Evolutionary conservation across 345 rosid genomes (phyloP), one percentile per base, ranked within the genome.

Genomic region (Populus tremula): DNA sequence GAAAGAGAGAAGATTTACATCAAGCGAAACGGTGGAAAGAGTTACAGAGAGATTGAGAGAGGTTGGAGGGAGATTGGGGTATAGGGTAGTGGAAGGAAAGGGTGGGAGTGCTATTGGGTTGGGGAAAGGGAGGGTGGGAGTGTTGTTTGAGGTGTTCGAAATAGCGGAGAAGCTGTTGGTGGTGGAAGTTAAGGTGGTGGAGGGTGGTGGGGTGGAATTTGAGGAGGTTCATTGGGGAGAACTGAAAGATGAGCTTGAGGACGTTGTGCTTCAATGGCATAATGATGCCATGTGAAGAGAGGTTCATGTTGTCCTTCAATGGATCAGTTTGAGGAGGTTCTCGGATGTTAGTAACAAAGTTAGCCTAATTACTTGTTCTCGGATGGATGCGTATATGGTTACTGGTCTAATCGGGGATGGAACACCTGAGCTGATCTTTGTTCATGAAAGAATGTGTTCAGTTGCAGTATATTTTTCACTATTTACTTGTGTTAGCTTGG

Each of bases 1-100:
- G 73, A 89, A 81, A 86, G 92, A 84, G 76, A 89, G 73, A 89
- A 87, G 93, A 79, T 95, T 92, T 69, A 86, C 90, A 1, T 84
- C 94, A 4, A 79, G 2, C 45, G 90, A 83, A 72, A 79, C 87
- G 12, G 70, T 78, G 67, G 96, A 90, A 41, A 83, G 80, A 70
- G 88, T 91, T 72, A 75, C 77, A 84, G 93, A 84, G 85, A 93
- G 76, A 77, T 87, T 88, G 54, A 84, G 74, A 76, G 91, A 76
- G 75, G 77, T 92, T 36, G 98, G 98, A 59, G 89, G 81, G 27
- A 87, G 77, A 74, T 83, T 92, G 77, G 98, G 98, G 47, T 95
- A 85, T 73, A 81, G 82, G 29, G 87, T 91, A 2, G 92, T 88
- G 85, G 85, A 78, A 77, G 93, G 91, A 75, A 90, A 85, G 68